Evolutionary conservation across 2,329 filamentous ascomycete genomes (phyloP).

Genomic region (Aspergillus brasiliensis): DNA sequence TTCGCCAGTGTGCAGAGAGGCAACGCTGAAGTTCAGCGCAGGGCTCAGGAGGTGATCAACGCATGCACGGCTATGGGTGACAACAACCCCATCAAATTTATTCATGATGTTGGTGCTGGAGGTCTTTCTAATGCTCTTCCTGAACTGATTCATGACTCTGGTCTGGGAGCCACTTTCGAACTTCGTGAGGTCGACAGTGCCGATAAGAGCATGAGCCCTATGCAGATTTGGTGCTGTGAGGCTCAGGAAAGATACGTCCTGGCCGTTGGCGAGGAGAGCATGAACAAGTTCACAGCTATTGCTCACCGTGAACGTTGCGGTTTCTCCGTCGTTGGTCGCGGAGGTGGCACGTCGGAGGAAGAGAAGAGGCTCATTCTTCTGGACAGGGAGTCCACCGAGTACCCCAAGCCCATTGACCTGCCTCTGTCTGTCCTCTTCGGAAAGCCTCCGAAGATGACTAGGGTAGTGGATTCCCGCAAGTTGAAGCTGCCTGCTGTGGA

Average conservation of each 20-base stretch:
- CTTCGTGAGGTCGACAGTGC: constrained; percentile 91
- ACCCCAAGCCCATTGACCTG: constrained; percentile 80
- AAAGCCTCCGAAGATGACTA: constrained; percentile 78
- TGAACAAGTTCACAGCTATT: constrained; percentile 73
- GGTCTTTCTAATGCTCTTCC: constrained; percentile 83
- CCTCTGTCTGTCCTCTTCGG: constrained; percentile 89
- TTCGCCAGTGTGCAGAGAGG: constrained; percentile 97
- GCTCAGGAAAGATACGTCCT: constrained; percentile 96
- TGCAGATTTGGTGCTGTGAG: constrained; percentile 98
- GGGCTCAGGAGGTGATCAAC: constrained; percentile 98
- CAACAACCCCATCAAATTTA: constrained; percentile 90
- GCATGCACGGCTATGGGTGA: constrained; percentile 82
- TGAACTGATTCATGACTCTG: constrained; percentile 88
- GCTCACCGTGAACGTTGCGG: constrained; percentile 82
- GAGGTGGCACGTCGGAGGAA: constrained; percentile 65
- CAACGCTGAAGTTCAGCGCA: constrained; percentile 92
- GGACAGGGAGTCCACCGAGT: constrained; percentile 74
- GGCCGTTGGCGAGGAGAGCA: constrained; percentile 75
- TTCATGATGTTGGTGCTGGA: constrained; percentile 95
- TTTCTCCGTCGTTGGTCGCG: constrained; percentile 86
- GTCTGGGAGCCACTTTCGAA: constrained; percentile 87
- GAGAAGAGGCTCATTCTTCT: constrained; percentile 75
- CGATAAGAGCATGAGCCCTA: constrained; percentile 87
- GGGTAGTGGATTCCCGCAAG: constrained; percentile 70
- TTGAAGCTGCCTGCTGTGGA: constrained; percentile 72